Evolutionary conservation across 2,329 filamentous ascomycete genomes (phyloP).

Genomic region (Stemphylium vesicarium): DNA sequence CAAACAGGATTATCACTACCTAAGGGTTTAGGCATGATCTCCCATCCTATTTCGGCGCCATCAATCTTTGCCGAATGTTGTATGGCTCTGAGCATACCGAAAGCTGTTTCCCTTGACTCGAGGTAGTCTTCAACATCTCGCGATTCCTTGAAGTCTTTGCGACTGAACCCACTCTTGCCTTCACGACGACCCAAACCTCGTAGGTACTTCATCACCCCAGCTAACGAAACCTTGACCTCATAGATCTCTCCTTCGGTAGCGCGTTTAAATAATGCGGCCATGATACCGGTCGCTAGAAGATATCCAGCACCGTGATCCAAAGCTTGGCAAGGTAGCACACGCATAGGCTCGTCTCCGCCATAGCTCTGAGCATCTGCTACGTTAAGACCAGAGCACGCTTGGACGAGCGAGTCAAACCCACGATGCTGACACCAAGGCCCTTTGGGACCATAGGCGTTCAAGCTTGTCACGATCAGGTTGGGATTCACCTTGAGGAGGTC

Average conservation of each 20-base stretch:
- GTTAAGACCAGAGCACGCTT: conserved; percentile 64
- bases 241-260: conserved; percentile 56
- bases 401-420: conserved; percentile 64
- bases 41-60: conserved; percentile 56
- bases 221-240: conserved; percentile 62
- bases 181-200: conserved; percentile 61
- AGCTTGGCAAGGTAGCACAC: conserved; percentile 60
- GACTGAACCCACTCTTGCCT: conserved; percentile 54
- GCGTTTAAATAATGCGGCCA: conserved; percentile 59
- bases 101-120: conserved; percentile 54
- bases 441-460: conserved; percentile 60
- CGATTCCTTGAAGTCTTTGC: conserved; percentile 39
- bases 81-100: conserved; percentile 57
- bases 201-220: conserved; percentile 63
- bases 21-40: conserved; percentile 58
- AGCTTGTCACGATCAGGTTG: conserved; percentile 57
- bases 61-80: conserved; percentile 58
- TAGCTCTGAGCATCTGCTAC: conserved; percentile 60
- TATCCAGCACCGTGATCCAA: conserved; percentile 64
- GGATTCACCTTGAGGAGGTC: conserved; percentile 51
- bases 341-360: conserved; percentile 49
- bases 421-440: conserved; percentile 57
- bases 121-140: conserved; percentile 47
- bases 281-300: conserved; percentile 61
- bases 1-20: conserved; percentile 57